Evolutionary conservation across 768 basidiomycete species (phyloP), one percentile per base, ranked within the genome.

Genomic region (Serpula lacrymans): DNA sequence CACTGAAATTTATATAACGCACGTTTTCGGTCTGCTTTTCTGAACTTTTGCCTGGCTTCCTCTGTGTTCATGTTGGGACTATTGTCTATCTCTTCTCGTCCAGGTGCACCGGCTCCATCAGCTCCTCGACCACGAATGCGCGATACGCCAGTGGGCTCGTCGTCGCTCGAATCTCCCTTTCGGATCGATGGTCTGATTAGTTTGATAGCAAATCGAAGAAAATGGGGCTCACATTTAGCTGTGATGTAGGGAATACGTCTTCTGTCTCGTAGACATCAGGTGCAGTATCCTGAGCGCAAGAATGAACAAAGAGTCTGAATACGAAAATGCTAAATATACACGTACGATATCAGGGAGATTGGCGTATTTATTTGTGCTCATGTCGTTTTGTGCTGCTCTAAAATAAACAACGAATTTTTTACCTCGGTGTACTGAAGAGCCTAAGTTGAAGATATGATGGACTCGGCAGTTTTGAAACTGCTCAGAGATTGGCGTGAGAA

Each of bases 231-330:
- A 84, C 85, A 47, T 71, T 70, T 16, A 65, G 62, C 35, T 74
- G 69, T 21, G 74, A 58, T 12, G 71, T 60, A 11, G 75, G 81
- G 53, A 82, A 74, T 12, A 78, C 70, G 50, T 95, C 92, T 33
- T 88, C 85, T 0, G 92, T 95, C 58, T 95, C 92, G 56, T 95
- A 95, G 31, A 95, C 78, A 60, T 95, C 92, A 28, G 78, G 90
- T 2, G 88, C 90, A 10, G 87, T 88, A 64, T 93, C 91, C 91
- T 95, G 53, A 30, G 23, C 8, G 41, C 32, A 32, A 7, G 30
- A 25, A 39, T 52, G 43, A 43, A 40, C 26, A 9, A 23, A 40
- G 14, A 22, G 13, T 12, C 16, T 6, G 20, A 16, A 11, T 17
- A 5, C 5, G 23, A 3, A 20, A 24, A 16, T 13, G 20, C 16